Evolutionary conservation across 345 rosid species (phyloP).

Genomic region (Populus pruinosa): DNA sequence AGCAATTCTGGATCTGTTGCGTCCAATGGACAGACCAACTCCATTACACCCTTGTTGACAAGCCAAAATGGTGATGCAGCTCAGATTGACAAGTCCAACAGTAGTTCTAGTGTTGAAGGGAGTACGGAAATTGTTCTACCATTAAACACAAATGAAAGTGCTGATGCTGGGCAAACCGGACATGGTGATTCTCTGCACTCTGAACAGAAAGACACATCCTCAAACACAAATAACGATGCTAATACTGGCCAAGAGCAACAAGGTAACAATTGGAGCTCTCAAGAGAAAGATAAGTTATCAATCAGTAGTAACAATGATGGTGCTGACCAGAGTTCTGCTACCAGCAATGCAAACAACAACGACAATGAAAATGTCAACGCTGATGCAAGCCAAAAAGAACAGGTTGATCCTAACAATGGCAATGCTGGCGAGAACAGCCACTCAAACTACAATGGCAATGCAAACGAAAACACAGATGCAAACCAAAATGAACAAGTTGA

Average conservation of each 20-base stretch:
- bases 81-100: slow-evolving; percentile 14
- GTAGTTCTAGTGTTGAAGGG: slow-evolving; percentile 21
- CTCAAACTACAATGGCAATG: neutral
- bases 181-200: slow-evolving; percentile 24
- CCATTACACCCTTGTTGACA: neutral
- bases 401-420: slow-evolving; percentile 9
- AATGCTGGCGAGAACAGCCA: slow-evolving; percentile 18
- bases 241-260: slow-evolving; percentile 25
- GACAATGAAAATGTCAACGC: slow-evolving; percentile 2
- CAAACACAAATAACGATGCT: slow-evolving; percentile 14
- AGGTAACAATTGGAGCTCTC: slow-evolving; percentile 10
- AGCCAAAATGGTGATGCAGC: slow-evolving; percentile 11
- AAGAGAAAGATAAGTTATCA: slow-evolving; percentile 21
- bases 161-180: slow-evolving; percentile 23
- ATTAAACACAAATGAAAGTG: slow-evolving; percentile 26
- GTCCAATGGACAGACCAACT: slow-evolving; percentile 23
- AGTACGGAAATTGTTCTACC: slow-evolving; percentile 25
- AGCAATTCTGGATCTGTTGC: slow-evolving; percentile 21
- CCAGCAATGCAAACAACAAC: neutral
- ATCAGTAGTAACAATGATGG: neutral
- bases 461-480: slow-evolving; percentile 24
- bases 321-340: neutral
- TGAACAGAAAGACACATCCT: slow-evolving; percentile 24
- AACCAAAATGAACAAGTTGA: slow-evolving; percentile 19
- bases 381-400: slow-evolving; percentile 34